Base-by-base conservation (phyloP, 306 rosid genomes). In the Trichosanthes truncata region DNA sequence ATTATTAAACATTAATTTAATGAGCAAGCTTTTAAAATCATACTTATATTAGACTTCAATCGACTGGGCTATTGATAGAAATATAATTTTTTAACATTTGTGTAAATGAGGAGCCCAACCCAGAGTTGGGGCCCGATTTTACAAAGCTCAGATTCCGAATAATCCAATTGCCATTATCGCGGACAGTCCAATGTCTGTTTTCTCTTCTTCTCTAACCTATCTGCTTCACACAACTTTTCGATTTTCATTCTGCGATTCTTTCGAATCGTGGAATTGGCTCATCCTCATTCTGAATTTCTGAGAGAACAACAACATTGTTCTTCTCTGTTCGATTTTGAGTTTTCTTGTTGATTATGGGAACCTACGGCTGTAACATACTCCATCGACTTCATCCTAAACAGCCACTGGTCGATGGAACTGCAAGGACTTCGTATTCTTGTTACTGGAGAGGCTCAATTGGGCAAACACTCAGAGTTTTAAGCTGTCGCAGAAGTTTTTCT, bases 401-500 rank as follows among this genome's bases (percentile, higher is more conserved):
- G 15, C 61, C 45, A 4, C 15, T 8, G 1, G 15, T 49, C 18
- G 15, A 74, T 74, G 60, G 41, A 74, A 48, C 15, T 74, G 1
- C 43, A 17, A 17, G 17, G 5, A 29, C 0, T 71, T 71, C 36
- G 31, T 23, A 25, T 43, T 13, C 31, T 3, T 2, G 20, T 41
- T 12, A 43, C n/a, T 21, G 56, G 36, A 26, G 43, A 75, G 74
- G 43, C 78, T 18, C 76, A 5, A 55, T 79, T 23, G 61, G 23
- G 77, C 72, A 4, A 73, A 84, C 66, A 41, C 83, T 83, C 18
- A 25, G 53, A 29, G 81, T 59, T 77, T 80, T 78, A 61, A 57
- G 74, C 80, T 62, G 66, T 57, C 48, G 21, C 52, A 81, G 77
- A 66, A 74, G 31, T 67, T 87, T 20, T 63, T 84, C 82, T 77